Base-by-base conservation (phyloP, 2,329 filamentous ascomycete species). In the Pseudonectria buxi region DNA sequence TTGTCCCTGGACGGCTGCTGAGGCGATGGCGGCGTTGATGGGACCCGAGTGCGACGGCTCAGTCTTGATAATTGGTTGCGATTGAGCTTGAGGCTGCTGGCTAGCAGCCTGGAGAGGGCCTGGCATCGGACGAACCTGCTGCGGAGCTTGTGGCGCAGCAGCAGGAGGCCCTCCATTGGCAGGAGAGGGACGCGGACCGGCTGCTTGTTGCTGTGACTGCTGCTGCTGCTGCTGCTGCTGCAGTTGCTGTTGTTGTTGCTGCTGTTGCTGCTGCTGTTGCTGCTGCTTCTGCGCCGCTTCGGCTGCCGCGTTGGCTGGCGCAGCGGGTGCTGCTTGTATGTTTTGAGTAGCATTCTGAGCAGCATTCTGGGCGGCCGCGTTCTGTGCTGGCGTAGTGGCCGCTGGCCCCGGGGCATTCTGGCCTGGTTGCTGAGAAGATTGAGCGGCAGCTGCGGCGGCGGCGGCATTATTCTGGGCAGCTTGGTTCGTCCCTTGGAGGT, bases 201-300 rank as follows among this genome's bases (percentile, higher is more conserved):
- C 54, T 4, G 53, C 50, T 37, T 56, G 39, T 26, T 60, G 49
- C 30, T 53, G 63, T 40, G 66, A 64, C 26, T 62, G 65, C 46
- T 69, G 18, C 38, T 56, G 39, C 27, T 60, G 49, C 30, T 53
- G 63, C 39, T 67, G 65, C 26, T 62, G 65, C 46, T 69, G 18
- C 18, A 6, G 18, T 22, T 22, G 18, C 18, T 22, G 18, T 9
- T 22, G 18, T 22, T 22, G 18, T 9, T 22, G 18, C 18, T 22
- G 18, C 18, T 22, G 18, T 22, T 22, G 18, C 18, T 22, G 18
- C 18, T 22, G 18, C 38, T 56, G 39, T 26, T 60, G 49, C 30
- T 53, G 63, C 40, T 67, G 65, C 26, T 62, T 65, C 46, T 69
- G 71, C 13, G 65, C 63, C 26, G 64, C 65, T 33, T 72, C 69